phyloP scores from a whole-genome alignment of 495 filamentous ascomycete species.

The Penicillium parvum region DNA sequence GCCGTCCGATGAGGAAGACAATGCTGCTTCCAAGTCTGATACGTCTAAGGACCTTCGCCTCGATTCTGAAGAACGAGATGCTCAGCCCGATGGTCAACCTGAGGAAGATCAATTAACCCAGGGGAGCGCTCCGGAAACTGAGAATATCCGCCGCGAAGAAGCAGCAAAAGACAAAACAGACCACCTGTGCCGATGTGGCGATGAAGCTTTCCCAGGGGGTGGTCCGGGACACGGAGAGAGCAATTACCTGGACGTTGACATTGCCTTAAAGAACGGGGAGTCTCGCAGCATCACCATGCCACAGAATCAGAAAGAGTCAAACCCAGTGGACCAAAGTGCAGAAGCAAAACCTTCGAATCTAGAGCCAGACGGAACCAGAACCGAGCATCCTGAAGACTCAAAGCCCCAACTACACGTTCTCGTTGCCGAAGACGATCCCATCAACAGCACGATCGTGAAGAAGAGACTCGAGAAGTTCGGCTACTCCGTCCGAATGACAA shows the following conservation, averaged over 20 bases:
- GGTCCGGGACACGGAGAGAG: slow-evolving; percentile 7
- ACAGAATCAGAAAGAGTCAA: background rate
- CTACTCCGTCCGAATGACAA: slow-evolving; percentile 62
- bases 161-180: background rate
- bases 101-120: background rate
- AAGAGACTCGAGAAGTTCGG: slow-evolving; percentile 77
- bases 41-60: background rate
- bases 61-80: background rate
- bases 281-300: slow-evolving; percentile 12
- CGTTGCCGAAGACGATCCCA: slow-evolving; percentile 84
- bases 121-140: background rate
- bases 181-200: slow-evolving; percentile 17
- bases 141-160: background rate
- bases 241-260: slow-evolving; percentile 9
- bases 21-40: background rate
- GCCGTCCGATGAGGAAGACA: slow-evolving; percentile 6
- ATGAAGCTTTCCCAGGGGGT: background rate
- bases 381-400: background rate
- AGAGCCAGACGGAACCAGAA: background rate
- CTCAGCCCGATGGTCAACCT: background rate
- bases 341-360: background rate
- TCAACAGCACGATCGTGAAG: slow-evolving; percentile 78
- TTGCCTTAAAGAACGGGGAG: slow-evolving; percentile 10
- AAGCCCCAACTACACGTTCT: slow-evolving; percentile 53
- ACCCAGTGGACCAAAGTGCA: background rate